These are phyloP conservation scores for Gossypium davidsonii DNA, from an alignment of 441 rosid genomes.

Conservation along the genomic window DNA sequence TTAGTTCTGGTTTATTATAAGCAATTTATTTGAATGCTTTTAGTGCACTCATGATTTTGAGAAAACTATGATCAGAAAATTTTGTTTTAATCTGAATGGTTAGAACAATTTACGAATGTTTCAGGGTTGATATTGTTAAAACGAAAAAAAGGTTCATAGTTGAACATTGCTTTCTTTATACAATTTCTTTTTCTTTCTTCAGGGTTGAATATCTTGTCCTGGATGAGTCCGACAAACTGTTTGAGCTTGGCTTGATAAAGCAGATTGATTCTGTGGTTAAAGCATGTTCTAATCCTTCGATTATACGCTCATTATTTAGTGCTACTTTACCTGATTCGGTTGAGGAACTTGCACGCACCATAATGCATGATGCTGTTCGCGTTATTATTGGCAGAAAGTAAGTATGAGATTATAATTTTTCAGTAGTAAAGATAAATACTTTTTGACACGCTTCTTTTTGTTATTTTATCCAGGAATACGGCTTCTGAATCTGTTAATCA, in stretches of 20 bases:
- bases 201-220: constrained; percentile 93
- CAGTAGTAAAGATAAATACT: neutral
- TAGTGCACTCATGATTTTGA: too few species aligned
- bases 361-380: constrained; percentile 97
- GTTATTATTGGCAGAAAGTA: constrained; percentile 82
- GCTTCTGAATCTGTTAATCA: constrained; percentile 82
- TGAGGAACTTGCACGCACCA: constrained; percentile 89
- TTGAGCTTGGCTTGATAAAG: constrained; percentile 78
- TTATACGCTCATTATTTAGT: constrained; percentile 80
- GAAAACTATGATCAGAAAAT: too few species aligned
- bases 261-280: constrained; percentile 88
- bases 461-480: constrained; percentile 51
- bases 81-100: too few species aligned
- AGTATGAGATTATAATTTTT: constrained; percentile 24
- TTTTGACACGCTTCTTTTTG: constrained; percentile 9
- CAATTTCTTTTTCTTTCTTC: constrained; percentile 17
- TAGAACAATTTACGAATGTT: too few species aligned
- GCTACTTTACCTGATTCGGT: constrained; percentile 92
- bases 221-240: constrained; percentile 94
- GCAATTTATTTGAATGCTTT: too few species aligned
- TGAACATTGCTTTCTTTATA: constrained; percentile 7
- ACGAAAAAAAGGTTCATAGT: neutral
- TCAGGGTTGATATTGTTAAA: too few species aligned
- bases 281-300: constrained; percentile 86
- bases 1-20: too few species aligned